phyloP scores from a whole-genome alignment of 768 basidiomycete species.

The Lactifluus pinguis region DNA sequence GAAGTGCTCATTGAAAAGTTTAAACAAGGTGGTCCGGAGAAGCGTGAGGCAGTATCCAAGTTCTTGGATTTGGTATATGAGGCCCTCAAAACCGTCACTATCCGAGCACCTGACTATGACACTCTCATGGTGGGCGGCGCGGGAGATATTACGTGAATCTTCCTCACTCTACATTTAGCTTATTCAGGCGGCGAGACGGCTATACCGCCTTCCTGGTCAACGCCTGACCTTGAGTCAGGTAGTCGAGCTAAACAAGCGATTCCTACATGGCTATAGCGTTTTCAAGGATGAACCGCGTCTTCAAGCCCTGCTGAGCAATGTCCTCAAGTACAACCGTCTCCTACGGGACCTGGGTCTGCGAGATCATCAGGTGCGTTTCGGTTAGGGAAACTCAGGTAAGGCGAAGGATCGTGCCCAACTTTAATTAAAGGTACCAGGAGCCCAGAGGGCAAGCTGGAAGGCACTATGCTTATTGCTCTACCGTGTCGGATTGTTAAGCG shows the following conservation, averaged over 20 bases:
- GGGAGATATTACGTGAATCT: not conserved
- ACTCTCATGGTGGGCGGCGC: constrained; percentile 81
- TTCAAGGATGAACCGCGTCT: constrained; percentile 90
- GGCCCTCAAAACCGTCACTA: constrained; percentile 89
- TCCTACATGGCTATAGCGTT: constrained; percentile 84
- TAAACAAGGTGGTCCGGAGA: constrained; percentile 77
- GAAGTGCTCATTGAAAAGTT: constrained; percentile 81
- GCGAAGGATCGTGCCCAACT: not conserved
- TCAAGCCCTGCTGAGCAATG: constrained; percentile 64
- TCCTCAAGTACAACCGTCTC: constrained; percentile 82
- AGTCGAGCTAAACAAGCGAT: constrained; percentile 85
- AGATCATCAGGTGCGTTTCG: constrained; percentile 70
- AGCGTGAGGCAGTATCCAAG: constrained; percentile 83
- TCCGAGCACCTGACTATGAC: constrained; percentile 94
- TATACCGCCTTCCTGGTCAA: constrained; percentile 91
- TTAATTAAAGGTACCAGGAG: constrained; percentile 61
- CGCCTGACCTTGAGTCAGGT: constrained; percentile 90
- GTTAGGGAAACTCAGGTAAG: not conserved
- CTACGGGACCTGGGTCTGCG: constrained; percentile 83
- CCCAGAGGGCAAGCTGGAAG: constrained; percentile 79
- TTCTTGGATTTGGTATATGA: constrained; percentile 90
- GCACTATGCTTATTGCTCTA: constrained; percentile 76
- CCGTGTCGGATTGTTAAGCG: constrained; percentile 61
- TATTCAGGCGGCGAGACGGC: constrained; percentile 85
- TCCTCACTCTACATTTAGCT: constrained; percentile 40